phyloP scores from a whole-genome alignment of 768 basidiomycete species.

The Melanogaster broomeanus region DNA sequence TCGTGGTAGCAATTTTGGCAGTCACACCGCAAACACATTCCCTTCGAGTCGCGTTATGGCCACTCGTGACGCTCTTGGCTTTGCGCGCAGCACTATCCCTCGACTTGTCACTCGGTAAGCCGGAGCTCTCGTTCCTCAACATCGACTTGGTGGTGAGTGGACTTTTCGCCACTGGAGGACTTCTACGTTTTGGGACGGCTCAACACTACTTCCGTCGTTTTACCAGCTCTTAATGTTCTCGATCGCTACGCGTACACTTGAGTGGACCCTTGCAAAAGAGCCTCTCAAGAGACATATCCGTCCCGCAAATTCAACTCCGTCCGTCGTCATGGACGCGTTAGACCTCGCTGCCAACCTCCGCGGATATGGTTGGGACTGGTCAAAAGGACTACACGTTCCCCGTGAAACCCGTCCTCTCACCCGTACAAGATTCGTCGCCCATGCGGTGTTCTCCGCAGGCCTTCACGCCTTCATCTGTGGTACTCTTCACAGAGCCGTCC shows the following conservation, averaged over 20 bases:
- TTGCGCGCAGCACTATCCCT: conserved; percentile 37
- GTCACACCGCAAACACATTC: conserved; percentile 44
- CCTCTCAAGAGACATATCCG: conserved; percentile 14
- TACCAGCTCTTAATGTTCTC: conserved; percentile 17
- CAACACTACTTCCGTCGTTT: background rate
- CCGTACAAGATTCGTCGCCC: conserved; percentile 38
- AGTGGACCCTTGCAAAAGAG: conserved; percentile 14
- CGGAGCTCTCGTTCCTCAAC: conserved; percentile 4
- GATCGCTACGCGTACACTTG: conserved; percentile 13
- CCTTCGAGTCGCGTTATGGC: conserved; percentile 48
- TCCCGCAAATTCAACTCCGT: conserved; percentile 1
- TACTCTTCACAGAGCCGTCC: conserved; percentile 44
- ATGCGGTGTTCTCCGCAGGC: conserved; percentile 36
- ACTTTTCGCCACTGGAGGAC: too few relatives aligned
- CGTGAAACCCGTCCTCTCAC: conserved; percentile 43
- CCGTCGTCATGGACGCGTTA: conserved; percentile 38
- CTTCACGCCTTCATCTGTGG: conserved; percentile 44
- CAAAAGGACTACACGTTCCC: conserved; percentile 30
- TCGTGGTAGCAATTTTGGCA: conserved; percentile 50
- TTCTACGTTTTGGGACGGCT: background rate
- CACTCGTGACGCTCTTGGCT: conserved; percentile 43
- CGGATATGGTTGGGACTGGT: conserved; percentile 66
- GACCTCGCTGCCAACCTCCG: conserved; percentile 55
- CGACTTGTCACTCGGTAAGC: conserved; percentile 9
- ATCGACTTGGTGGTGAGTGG: conserved; percentile 11